phyloP scores from a whole-genome alignment of 257 asterid species.

The Jaltomata sinuosa region DNA sequence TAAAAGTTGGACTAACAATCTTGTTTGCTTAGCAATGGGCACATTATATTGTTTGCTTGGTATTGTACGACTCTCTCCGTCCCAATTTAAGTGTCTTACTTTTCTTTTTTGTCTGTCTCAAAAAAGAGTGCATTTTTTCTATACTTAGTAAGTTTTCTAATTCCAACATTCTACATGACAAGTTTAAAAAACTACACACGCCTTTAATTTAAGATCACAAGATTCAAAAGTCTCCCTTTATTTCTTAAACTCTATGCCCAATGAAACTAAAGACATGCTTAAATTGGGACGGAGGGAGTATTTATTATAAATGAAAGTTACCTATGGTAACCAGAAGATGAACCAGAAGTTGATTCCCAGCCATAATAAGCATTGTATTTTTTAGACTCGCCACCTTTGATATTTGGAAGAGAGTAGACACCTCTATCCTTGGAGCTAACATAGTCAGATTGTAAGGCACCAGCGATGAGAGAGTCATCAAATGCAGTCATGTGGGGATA shows the following conservation, averaged over 20 bases:
- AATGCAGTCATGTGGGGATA: constrained; percentile 63
- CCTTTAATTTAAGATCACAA: too few relatives aligned
- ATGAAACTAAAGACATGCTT: too few relatives aligned
- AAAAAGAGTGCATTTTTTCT: too few relatives aligned
- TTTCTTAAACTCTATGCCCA: too few relatives aligned
- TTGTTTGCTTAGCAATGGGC: not conserved
- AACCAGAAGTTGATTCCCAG: constrained; percentile 71
- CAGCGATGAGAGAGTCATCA: constrained; percentile 46
- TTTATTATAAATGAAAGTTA: not conserved
- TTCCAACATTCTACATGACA: too few relatives aligned
- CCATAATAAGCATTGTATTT: constrained; percentile 40
- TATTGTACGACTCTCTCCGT: not conserved
- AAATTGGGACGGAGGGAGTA: too few relatives aligned
- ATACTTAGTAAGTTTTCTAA: too few relatives aligned
- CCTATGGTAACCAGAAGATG: constrained; percentile 66
- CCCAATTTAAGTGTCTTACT: too few relatives aligned
- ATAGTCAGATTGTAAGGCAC: constrained; percentile 50
- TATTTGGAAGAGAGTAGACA: constrained; percentile 44
- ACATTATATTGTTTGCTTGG: not conserved
- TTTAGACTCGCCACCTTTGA: constrained; percentile 21
- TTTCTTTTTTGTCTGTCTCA: too few relatives aligned
- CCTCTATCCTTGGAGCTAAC: constrained; percentile 39
- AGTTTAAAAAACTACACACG: too few relatives aligned
- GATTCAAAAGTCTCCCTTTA: too few relatives aligned
- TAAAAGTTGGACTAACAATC: not conserved